Base-by-base conservation (phyloP, 805 yeast genomes). In the Starmerella ratchasimensis region DNA sequence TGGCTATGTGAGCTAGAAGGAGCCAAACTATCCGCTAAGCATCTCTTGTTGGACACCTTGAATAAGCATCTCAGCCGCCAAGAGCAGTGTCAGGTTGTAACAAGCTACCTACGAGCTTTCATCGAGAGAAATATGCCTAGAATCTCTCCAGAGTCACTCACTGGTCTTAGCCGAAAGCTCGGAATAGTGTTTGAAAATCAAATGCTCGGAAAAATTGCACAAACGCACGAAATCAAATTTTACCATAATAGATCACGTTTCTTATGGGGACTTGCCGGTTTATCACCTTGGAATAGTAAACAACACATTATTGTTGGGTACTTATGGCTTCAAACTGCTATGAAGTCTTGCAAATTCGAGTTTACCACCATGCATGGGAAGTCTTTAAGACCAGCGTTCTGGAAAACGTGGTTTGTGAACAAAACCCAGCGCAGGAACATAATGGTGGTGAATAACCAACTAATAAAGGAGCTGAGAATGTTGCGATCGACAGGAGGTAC, bases 401-500 rank as follows among this genome's bases (percentile, higher is more conserved):
- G 48, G 94, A 93, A 7, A 73, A 93, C 13, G 67, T 76, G 13
- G 61, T 81, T 46, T 63, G 75, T 17, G 0, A 72, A 74, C n/a
- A 60, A 72, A 37, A 54, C 56, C 1, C 72, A 76, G 9, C 59
- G 59, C 23, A 83, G 81, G 14, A 64, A 68, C 21, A 80, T 80
- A n/a, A 84, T 93, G 3, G 94, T 94, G 1, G 74, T 83, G 49
- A 73, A 73, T 41, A 94, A 81, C 51, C 69, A 80, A 4, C 80
- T 78, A 53, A 82, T 79, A 54, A 77, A 71, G 49, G 66, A 68
- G 31, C 68, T 70, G 34, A 88, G 93, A 22, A 8, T 13, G 14
- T 3, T 14, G 20, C 13, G 4, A 16, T 10, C 14, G 27, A 69
- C 71, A 37, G 74, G 73, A 51, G 59, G 93, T 93, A 33, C 72